Conservation (phyloP, 1,139 yeast species). For the Geotrichum cucujoidarum region DNA sequence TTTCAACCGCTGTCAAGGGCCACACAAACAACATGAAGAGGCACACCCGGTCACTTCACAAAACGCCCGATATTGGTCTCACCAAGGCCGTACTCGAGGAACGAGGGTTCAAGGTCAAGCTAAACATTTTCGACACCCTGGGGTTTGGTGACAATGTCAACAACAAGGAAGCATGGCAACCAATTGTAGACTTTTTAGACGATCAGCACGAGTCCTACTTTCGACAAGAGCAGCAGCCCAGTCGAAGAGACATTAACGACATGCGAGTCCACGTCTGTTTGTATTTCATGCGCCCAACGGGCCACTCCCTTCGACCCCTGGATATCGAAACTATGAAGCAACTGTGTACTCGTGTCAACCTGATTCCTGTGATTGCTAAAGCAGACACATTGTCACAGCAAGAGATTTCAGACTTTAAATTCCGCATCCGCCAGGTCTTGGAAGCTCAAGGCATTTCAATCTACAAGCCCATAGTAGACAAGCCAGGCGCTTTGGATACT, state of each 20-base stretch:
- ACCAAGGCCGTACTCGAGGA: constrained; percentile 91
- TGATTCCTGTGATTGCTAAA: constrained; percentile 93
- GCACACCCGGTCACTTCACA: constrained; percentile 67
- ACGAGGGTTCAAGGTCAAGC: constrained; percentile 76
- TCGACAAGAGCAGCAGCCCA: constrained; percentile 96
- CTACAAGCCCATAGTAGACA: constrained; percentile 69
- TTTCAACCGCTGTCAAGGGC: constrained; percentile 53
- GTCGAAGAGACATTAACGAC: constrained; percentile 54
- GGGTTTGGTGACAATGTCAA: constrained; percentile 97
- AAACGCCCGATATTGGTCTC: constrained; percentile 88
- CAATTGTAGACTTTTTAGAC: constrained; percentile 87
- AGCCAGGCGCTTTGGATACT: constrained; percentile 23
- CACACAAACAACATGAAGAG: constrained; percentile 62
- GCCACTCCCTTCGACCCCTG: constrained; percentile 87
- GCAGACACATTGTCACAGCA: constrained; percentile 84
- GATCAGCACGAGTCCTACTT: constrained; percentile 93
- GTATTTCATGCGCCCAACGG: constrained; percentile 93
- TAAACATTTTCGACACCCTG: constrained; percentile 92
- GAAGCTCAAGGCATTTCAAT: constrained; percentile 89
- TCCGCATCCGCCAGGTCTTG: constrained; percentile 78
- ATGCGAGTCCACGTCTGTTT: constrained; percentile 93
- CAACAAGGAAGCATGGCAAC: constrained; percentile 89
- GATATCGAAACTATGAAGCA: constrained; percentile 93
- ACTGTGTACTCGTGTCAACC: constrained; percentile 80
- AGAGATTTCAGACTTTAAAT: constrained; percentile 78